phyloP scores from a whole-genome alignment of 1,284 basidiomycete genomes.

The Ceratobasidium sp. region DNA sequence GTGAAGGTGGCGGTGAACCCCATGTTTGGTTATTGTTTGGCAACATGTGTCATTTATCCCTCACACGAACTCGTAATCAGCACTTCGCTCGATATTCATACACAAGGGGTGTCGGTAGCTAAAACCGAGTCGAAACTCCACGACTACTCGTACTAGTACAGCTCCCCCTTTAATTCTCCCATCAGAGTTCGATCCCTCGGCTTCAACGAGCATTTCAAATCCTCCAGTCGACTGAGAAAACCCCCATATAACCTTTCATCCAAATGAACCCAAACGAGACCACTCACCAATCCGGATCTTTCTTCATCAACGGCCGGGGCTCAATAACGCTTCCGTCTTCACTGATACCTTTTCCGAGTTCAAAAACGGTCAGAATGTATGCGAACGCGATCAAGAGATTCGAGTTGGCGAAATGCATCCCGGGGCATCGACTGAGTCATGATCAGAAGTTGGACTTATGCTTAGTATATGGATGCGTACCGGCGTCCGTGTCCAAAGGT shows the following conservation, averaged over 20 bases:
- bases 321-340: constrained; percentile 29
- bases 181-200: constrained; percentile 9
- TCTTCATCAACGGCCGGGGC: constrained; percentile 13
- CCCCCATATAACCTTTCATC: neutral
- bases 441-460: neutral
- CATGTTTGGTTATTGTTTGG: no score
- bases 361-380: constrained; percentile 31
- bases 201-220: neutral
- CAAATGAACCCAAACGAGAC: neutral
- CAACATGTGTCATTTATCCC: no score
- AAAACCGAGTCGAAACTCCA: no score
- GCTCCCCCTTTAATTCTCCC: neutral
- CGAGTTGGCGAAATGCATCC: constrained; percentile 33
- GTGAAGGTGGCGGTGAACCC: no score
- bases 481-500: constrained; percentile 31
- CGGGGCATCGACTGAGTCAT: constrained; percentile 28
- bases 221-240: neutral
- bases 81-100: no score
- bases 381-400: constrained; percentile 37
- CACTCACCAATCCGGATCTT: constrained; percentile 6
- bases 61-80: no score
- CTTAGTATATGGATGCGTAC: neutral
- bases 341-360: constrained; percentile 20
- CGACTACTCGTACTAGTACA: no score
- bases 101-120: no score